Base-by-base conservation (phyloP, 768 basidiomycete genomes). In the Rhizopogon vesiculosus region DNA sequence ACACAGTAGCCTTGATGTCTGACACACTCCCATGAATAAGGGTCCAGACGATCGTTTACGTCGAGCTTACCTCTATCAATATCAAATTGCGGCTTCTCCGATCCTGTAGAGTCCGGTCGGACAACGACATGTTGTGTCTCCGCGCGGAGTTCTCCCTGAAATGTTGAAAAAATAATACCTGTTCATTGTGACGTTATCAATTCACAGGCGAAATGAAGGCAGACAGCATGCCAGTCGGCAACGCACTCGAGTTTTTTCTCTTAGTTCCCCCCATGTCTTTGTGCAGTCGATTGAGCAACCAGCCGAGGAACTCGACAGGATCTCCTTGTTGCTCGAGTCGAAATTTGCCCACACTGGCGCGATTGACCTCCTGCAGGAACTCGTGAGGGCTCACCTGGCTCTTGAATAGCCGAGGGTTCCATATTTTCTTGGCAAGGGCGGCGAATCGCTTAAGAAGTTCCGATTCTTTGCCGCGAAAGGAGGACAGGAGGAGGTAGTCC, bases 331-430 rank as follows among this genome's bases (percentile, higher is more conserved):
- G 80, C 65, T 96, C 95, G 61, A 98, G 78, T 59, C 91, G 86
- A 74, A 95, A 98, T 73, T 92, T 93, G 15, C 92, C 94, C 45
- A 75, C 81, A 64, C 92, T 95, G 48, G 89, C 87, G 60, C 93
- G 81, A 62, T 89, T 87, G 54, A 98, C 95, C 73, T 98, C 97
- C 72, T 99, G 97, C 54, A 99, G 74, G 69, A 98, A 94, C 69
- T 99, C 97, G 69, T 99, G 97, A n/a, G 97, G 97, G 62, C 88
- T 91, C 62, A 98, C 94, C 79, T 99, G 97, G 57, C 90, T 88
- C 72, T 99, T 99, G 83, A 99, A 99, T 54, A 96, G 74, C 50
- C 87, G 78, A 8, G 95, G 93, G 72, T 97, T 98, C 97, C 97
- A 99, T 40, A 98, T 66, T 72, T 98, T 94, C 71, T 93, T 93